Base-by-base conservation (phyloP, 2,329 filamentous ascomycete genomes). In the Penicillium sp. region DNA sequence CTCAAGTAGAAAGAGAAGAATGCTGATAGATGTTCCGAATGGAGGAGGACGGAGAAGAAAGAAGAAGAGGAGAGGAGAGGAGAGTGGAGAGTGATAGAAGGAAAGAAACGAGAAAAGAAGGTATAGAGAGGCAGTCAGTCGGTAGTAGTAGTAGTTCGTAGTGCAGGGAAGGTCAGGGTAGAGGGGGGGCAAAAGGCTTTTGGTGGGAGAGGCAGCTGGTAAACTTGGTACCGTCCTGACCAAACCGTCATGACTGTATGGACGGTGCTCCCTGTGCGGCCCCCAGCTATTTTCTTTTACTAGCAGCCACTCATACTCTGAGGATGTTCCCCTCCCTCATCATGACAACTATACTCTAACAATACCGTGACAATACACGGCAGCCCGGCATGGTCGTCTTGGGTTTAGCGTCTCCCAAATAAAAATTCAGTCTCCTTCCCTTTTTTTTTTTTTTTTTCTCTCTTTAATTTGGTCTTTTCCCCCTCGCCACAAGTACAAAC, bases 371-470 rank as follows among this genome's bases (percentile, higher is more conserved):
- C 59, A 63, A 67, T 61, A 68, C 64, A 45, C 60, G 53, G 65
- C 58, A 59, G 58, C 51, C 33, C 67, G 67, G 66, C 62, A 65
- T 60, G 48, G 62, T 61, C 62, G 68, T 19, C 43, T 69, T 68
- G 10, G 65, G 64, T 51, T 57, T 69, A 65, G 64, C 45, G 49
- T 56, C 30, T 33, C 30, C 4, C 40, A 35, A 53, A 42, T 28
- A 54, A 54, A 53, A 53, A 54, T 43, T 42, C 52, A 33, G 46
- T 22, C 35, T 26, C 26, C 30, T 13, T 42, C n/a, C 2, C 16
- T 38, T 14, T 38, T 53, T 42, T 37, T 25, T n/a, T 30, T 49
- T 22, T 16, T 8, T 54, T 59, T 56, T 48, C 43, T 58, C 55
- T 58, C 57, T 55, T 26, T 22, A 22, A 22, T 22, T 22, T 22